Base-by-base conservation (phyloP, 768 basidiomycete genomes). In the Lanmaoa pseudosensibilis region DNA sequence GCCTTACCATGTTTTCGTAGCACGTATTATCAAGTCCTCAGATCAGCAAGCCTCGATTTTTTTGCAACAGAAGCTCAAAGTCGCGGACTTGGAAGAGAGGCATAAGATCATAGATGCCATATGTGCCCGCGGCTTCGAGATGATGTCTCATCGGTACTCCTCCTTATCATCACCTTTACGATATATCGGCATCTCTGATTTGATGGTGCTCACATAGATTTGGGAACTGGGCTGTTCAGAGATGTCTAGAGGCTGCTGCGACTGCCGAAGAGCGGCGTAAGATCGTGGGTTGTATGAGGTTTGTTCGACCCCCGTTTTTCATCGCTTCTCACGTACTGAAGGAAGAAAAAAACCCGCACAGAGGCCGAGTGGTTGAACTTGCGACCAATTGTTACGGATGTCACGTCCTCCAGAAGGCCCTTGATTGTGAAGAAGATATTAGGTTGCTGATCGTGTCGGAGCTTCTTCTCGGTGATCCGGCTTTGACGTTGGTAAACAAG, bases 1-100 rank as follows among this genome's bases (percentile, higher is more conserved):
- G 15, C 90, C 90, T 2, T 94, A 94, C 65, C 82, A 83, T 51
- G 76, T 89, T 52, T 92, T 94, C 63, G 90, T 93, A 13, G 77
- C 84, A 18, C 86, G 92, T 25, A 93, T 94, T 62, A 90, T 92
- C 78, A 92, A 90, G 74, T 88, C 86, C 2, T 92, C 91, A 5
- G 92, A 94, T 65, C 92, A 94, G 67, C 92, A 94, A 65, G 92
- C 92, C 13, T 92, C 90, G 15, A 93, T 93, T 51, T 94, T 94
- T 65, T 77, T 94, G 39, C 91, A 93, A 67, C 92, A 94, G 67
- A 94, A 94, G 66, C 80, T 94, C 64, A 94, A 94, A 70, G 89
- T 92, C 18, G 91, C 92, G 4, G 88, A 92, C 61, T 61, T 78
- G 19, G 82, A 85, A 49, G 91, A 93, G 67, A 79, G 92, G 2